Evolutionary conservation across 306 rosid genomes (phyloP), one percentile per base, ranked within the genome.

Genomic region (Quercus agrifolia): DNA sequence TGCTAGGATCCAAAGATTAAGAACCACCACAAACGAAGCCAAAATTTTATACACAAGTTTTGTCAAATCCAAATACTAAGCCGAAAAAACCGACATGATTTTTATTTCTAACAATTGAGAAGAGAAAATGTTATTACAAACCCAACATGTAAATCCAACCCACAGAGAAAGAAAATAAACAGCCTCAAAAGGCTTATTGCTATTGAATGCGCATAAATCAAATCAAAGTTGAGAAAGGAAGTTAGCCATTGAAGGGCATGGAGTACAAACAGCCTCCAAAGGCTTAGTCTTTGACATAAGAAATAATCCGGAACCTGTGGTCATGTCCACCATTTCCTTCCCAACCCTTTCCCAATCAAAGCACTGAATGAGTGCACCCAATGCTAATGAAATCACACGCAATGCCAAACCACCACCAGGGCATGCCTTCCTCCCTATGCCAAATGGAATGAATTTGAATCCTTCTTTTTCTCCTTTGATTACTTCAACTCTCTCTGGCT

Each of bases 401-500:
- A 7, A 7, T 31, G 3, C 69, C 69, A 62, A 4, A 8, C 68
- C 58, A 41, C 74, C 82, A 2, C 82, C 76, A 5, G 85, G 85
- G 41, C 85, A 80, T 2, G 64, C 72, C 31, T 33, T 23, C 66
- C 66, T 23, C 46, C 74, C 82, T 1, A 64, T 18, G 1, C 87
- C 87, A 74, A 80, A 80, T 1, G 88, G 81, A 44, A 87, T 5
- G 68, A 74, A 64, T 20, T 38, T 75, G 19, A 64, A 87, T 14
- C 76, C 58, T 13, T 61, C 71, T 52, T 38, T 59, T 59, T 59
- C 55, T 46, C 59, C 77, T 5, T 31, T 74, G 0, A 18, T 35
- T 18, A 41, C 75, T 19, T 44, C 70, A 72, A 87, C 87, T 70
- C 93, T 87, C 71, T 85, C 88, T 2, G 91, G 93, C 76, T 5